Conservation (phyloP, 169 alveolate genomes). For the Plasmodium chabaudi region DNA sequence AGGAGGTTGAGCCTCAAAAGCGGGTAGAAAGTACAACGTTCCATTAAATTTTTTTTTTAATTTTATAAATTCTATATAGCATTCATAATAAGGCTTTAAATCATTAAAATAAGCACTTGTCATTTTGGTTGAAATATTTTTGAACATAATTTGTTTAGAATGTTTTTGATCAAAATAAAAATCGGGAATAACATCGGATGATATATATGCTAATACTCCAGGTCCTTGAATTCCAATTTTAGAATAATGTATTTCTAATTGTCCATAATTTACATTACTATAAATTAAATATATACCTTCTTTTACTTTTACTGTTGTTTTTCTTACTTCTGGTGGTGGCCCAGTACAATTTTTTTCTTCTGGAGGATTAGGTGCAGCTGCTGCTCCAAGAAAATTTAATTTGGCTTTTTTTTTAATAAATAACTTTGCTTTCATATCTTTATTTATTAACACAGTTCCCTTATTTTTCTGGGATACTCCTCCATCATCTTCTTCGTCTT, state of each 20-base stretch:
- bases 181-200: constrained; percentile 67
- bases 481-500: constrained; percentile 6
- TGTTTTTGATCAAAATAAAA: constrained; percentile 79
- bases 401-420: constrained; percentile 42
- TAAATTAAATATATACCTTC: constrained; percentile 62
- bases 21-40: constrained; percentile 79
- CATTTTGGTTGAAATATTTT: constrained; percentile 77
- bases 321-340: constrained; percentile 40
- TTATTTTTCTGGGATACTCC: neutral
- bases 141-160: constrained; percentile 73
- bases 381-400: constrained; percentile 61
- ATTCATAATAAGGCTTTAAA: constrained; percentile 81
- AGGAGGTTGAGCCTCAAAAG: constrained; percentile 84
- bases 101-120: constrained; percentile 82
- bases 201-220: constrained; percentile 76
- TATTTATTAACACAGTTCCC: constrained; percentile 11
- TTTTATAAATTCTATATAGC: constrained; percentile 79
- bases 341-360: constrained; percentile 27
- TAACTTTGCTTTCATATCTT: constrained; percentile 26
- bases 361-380: constrained; percentile 74
- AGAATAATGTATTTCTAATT: constrained; percentile 64
- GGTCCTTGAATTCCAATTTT: constrained; percentile 23
- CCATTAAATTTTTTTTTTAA: constrained; percentile 77
- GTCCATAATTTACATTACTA: constrained; percentile 51
- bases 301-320: constrained; percentile 18